These are phyloP conservation scores for Sisymbrium altissimum DNA, from an alignment of 345 rosid species.

Conservation along the genomic window DNA sequence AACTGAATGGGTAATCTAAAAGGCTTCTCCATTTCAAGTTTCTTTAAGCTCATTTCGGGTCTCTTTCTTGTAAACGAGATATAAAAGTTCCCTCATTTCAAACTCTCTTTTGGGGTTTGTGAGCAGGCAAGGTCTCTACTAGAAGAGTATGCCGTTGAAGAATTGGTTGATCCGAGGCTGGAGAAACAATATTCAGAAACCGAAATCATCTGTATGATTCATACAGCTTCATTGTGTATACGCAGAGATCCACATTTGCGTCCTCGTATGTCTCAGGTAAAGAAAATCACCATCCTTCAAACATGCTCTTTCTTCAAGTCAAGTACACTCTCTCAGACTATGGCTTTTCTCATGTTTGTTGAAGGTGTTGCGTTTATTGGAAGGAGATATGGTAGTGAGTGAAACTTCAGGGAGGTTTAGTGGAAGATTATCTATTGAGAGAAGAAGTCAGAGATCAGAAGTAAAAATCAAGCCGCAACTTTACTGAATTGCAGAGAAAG, in stretches of 20 bases:
- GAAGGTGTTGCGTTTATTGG: constrained; percentile 85
- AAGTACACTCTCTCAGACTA: not conserved
- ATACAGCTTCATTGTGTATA: constrained; percentile 88
- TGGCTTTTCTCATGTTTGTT: not conserved
- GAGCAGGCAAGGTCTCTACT: constrained; percentile 81
- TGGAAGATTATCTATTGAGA: constrained; percentile 53
- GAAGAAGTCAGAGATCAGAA: constrained; percentile 26
- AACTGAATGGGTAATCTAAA: constrained; percentile 77
- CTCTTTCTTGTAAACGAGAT: not conserved
- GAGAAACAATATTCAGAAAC: constrained; percentile 53
- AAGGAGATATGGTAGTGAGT: constrained; percentile 65
- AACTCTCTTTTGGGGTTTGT: not conserved
- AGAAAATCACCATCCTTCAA: not conserved
- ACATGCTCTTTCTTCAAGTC: not conserved
- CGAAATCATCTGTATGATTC: constrained; percentile 82
- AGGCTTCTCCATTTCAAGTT: not conserved
- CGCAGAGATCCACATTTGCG: constrained; percentile 78
- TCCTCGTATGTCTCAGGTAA: constrained; percentile 98
- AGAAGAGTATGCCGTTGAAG: constrained; percentile 70
- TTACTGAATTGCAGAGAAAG: constrained; percentile 21
- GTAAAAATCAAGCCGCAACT: not conserved
- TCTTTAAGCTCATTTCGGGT: not conserved
- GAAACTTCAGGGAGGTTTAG: constrained; percentile 49
- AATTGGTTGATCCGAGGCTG: constrained; percentile 70
- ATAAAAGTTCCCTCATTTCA: not conserved